Conservation (phyloP, 2,329 filamentous ascomycete species). For the Pseudocercospora vitis region DNA sequence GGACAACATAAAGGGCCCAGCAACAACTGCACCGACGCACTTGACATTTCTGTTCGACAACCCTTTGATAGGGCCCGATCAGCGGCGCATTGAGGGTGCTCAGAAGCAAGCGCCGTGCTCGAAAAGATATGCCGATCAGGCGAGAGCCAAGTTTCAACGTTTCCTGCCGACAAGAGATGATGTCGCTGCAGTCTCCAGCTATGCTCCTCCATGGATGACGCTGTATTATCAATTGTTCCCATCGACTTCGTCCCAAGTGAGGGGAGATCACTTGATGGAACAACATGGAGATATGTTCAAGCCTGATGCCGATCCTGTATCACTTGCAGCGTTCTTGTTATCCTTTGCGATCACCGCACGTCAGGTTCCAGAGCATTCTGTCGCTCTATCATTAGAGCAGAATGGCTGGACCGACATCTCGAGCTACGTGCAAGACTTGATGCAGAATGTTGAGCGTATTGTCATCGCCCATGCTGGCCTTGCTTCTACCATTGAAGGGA, state of each 20-base stretch:
- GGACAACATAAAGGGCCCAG: conserved; percentile 11
- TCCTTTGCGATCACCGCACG: conserved; percentile 35
- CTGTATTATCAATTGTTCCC: conserved; percentile 32
- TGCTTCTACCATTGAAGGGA: conserved; percentile 36
- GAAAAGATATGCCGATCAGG: conserved; percentile 20
- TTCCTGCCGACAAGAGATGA: conserved; percentile 33
- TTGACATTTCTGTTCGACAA: conserved; percentile 37
- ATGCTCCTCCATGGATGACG: conserved; percentile 33
- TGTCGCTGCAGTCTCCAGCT: conserved; percentile 26
- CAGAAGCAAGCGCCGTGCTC: conserved; percentile 15
- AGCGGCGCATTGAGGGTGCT: conserved; percentile 11
- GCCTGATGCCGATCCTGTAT: conserved; percentile 29
- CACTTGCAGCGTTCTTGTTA: conserved; percentile 33
- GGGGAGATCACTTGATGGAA: conserved; percentile 28
- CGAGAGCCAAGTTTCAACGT: conserved; percentile 25
- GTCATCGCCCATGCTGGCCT: conserved; percentile 37
- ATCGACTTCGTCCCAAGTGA: conserved; percentile 23
- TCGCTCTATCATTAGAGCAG: conserved; percentile 1
- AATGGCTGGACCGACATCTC: conserved; percentile 17
- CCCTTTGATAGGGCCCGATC: conserved; percentile 29
- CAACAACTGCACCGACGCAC: conserved; percentile 32
- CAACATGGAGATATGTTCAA: conserved; percentile 31
- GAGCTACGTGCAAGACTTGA: conserved; percentile 29
- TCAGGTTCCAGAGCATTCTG: conserved; percentile 27
- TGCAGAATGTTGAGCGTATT: conserved; percentile 31